Evolutionary conservation across 148 eudicot genomes (phyloP).

Genomic region (Diospyros lotus): DNA sequence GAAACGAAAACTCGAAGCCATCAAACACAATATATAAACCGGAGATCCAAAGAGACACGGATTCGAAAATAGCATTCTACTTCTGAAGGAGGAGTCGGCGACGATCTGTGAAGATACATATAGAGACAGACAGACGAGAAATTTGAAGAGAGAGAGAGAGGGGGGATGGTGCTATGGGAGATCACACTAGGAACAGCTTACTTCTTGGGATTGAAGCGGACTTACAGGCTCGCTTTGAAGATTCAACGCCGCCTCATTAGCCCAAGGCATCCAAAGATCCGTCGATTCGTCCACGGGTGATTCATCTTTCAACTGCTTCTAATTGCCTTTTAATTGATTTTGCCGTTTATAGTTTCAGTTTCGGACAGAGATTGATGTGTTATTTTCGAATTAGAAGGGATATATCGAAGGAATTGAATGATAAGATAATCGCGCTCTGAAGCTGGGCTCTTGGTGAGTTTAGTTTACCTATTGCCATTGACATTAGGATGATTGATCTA

Average conservation of each 20-base stretch:
- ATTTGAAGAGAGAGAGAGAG: not conserved
- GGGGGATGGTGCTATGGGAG: constrained; percentile 82
- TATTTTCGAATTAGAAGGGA: too few relatives aligned
- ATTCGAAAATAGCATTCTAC: too few relatives aligned
- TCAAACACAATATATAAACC: not conserved
- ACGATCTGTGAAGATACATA: not conserved
- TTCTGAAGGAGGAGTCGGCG: too few relatives aligned
- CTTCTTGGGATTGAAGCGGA: constrained; percentile 71
- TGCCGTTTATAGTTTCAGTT: too few relatives aligned
- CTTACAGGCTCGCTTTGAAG: constrained; percentile 68
- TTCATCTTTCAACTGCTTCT: not conserved
- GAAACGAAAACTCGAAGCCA: constrained; percentile 12
- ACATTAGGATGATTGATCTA: too few relatives aligned
- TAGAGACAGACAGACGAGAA: not conserved
- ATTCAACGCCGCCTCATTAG: constrained; percentile 65
- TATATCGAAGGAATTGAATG: too few relatives aligned
- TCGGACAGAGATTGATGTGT: too few relatives aligned
- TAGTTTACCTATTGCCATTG: too few relatives aligned
- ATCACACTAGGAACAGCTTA: constrained; percentile 79
- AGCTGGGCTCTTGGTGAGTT: too few relatives aligned
- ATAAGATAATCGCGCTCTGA: not conserved
- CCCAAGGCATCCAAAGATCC: constrained; percentile 49
- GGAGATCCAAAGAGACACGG: not conserved
- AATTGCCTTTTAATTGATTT: not conserved
- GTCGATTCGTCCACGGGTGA: constrained; percentile 64